Evolutionary conservation across 2,329 filamentous ascomycete species (phyloP).

Genomic region (Fusarium humuli): DNA sequence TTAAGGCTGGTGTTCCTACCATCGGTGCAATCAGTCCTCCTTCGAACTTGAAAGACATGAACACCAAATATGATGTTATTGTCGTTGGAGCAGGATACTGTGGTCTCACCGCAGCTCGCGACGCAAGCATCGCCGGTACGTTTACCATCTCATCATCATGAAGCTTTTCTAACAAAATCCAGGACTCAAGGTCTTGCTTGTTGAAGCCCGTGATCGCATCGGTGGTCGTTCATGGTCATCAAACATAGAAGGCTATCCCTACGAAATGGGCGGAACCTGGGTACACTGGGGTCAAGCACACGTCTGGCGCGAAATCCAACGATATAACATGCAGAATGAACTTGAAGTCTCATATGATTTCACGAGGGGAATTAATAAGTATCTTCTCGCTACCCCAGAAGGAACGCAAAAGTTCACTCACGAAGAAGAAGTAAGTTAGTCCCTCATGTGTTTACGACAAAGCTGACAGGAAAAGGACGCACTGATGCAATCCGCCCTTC

Average conservation of each 20-base stretch:
- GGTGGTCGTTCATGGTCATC: constrained; percentile 61
- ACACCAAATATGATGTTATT: constrained; percentile 44
- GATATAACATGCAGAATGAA: constrained; percentile 58
- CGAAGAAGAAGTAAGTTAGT: constrained; percentile 52
- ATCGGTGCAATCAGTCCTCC: constrained; percentile 48
- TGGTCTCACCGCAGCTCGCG: constrained; percentile 48
- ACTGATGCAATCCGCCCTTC: constrained; percentile 50
- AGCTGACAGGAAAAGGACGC: constrained; percentile 3
- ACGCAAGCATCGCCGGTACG: constrained; percentile 45
- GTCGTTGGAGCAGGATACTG: constrained; percentile 50
- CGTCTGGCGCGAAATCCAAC: constrained; percentile 58
- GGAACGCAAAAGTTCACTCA: constrained; percentile 53
- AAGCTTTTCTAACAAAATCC: neutral
- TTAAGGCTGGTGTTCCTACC: constrained; percentile 48
- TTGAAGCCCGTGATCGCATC: constrained; percentile 62
- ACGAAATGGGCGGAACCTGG: constrained; percentile 64
- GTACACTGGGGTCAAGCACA: constrained; percentile 59
- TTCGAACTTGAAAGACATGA: constrained; percentile 28
- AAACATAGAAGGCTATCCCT: constrained; percentile 57
- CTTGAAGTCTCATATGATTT: constrained; percentile 56
- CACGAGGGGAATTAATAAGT: constrained; percentile 56
- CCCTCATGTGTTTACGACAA: too few species aligned
- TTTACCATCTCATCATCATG: accelerated
- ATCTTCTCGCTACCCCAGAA: constrained; percentile 50
- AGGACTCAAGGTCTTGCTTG: constrained; percentile 55